Evolutionary conservation across 2,329 filamentous ascomycete genomes (phyloP), one percentile per base, ranked within the genome.

Genomic region (Mollisiaceae sp.): DNA sequence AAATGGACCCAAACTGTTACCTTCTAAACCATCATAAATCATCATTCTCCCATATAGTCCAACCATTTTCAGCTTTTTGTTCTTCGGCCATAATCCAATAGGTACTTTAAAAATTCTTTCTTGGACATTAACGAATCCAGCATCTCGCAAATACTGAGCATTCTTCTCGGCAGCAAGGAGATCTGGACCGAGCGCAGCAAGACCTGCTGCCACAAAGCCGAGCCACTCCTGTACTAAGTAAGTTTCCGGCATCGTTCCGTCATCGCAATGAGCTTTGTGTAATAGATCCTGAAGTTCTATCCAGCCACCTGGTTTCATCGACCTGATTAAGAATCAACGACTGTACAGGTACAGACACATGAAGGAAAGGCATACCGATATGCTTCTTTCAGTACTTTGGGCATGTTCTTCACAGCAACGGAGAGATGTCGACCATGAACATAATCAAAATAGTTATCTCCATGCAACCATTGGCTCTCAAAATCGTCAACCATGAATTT

Each of bases 401-500:
- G 79, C 85, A 85, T 88, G 70, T 88, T 80, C 58, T 80, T 82
- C 65, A 88, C 83, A 1, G 82, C 83, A 78, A 83, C 81, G 14
- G 84, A 82, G 1, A 84, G 83, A 64, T 85, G 82, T 3, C 87
- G 80, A n/a, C 83, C 82, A 72, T 89, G 86, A 41, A 89, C 82
- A 65, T 86, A 87, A 72, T 89, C 86, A 63, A 88, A 89, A 60
- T 83, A 80, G 65, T 86, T 81, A 3, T 75, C 72, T 4, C 82
- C 81, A 66, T 86, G 81, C 15, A 86, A 74, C 79, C 80, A 81
- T 22, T 75, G 71, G 18, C 83, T 80, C 72, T 88, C 86, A 36
- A 85, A 84, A 72, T 91, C 88, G 72, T 91, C 88, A 41, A 91
- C 83, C 63, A 88, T 81, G 70, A 91, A 91, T 64, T 83, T 82